Evolutionary conservation across 306 rosid genomes (phyloP).

Genomic region (Mimosa pudica): DNA sequence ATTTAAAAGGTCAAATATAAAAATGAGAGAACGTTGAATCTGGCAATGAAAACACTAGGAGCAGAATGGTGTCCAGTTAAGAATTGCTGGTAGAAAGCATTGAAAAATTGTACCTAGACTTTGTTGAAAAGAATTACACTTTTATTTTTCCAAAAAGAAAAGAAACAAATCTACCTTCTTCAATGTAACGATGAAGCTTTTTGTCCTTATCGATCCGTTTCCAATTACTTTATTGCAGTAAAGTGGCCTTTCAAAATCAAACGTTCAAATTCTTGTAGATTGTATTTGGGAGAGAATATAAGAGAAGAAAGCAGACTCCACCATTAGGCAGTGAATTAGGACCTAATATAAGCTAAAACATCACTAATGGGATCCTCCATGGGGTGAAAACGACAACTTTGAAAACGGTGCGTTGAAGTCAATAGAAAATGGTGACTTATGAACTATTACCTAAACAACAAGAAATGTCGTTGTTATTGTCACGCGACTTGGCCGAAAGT

Average conservation of each 20-base stretch:
- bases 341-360: background rate
- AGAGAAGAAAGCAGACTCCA: background rate
- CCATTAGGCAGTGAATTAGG: background rate
- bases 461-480: constrained; percentile 52
- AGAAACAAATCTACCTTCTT: background rate
- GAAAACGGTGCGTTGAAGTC: constrained; percentile 37
- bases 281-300: background rate
- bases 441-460: constrained; percentile 51
- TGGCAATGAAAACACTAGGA: background rate
- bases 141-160: background rate
- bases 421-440: constrained; percentile 20
- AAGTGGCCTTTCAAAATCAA: background rate
- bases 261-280: background rate
- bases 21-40: constrained; percentile 11
- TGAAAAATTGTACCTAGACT: constrained; percentile 31
- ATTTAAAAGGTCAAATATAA: background rate
- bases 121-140: constrained; percentile 2
- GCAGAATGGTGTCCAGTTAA: constrained; percentile 40
- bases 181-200: background rate
- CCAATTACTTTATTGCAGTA: background rate
- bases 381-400: constrained; percentile 24
- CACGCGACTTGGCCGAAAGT: constrained; percentile 62
- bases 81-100: constrained; percentile 16
- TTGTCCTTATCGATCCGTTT: background rate
- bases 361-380: background rate